Conservation (phyloP, 2,329 filamentous ascomycete species). For the Nigrospora sphaerica region DNA sequence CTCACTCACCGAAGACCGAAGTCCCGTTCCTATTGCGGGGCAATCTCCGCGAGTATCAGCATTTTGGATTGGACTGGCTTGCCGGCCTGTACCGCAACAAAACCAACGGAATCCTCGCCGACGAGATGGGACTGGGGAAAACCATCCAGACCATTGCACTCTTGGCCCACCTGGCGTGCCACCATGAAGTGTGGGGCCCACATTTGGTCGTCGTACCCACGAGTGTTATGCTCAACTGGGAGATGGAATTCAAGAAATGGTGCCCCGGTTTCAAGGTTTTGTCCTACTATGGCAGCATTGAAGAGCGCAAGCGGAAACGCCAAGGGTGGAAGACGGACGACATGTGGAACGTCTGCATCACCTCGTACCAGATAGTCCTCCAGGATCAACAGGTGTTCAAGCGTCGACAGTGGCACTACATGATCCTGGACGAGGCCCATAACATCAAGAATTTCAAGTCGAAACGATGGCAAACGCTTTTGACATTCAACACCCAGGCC, state of each 20-base stretch:
- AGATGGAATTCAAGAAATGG: slow-evolving; percentile 99
- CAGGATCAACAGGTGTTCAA: slow-evolving; percentile 94
- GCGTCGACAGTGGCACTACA: slow-evolving; percentile 89
- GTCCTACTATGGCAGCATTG: slow-evolving; percentile 90
- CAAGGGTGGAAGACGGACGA: slow-evolving; percentile 91
- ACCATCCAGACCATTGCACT: slow-evolving; percentile 97
- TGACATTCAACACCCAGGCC: slow-evolving; percentile 87
- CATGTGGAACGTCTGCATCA: slow-evolving; percentile 95
- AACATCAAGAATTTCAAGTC: slow-evolving; percentile 99
- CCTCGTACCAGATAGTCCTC: slow-evolving; percentile 91
- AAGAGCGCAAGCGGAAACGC: slow-evolving; percentile 86
- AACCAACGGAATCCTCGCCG: slow-evolving; percentile 92
- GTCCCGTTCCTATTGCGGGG: slow-evolving; percentile 81
- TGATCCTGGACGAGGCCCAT: slow-evolving; percentile 96
- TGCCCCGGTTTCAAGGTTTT: slow-evolving; percentile 96
- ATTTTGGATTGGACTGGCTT: slow-evolving; percentile 95
- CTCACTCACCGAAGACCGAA: slow-evolving; percentile 52
- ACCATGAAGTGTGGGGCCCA: slow-evolving; percentile 89
- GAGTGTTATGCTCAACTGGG: slow-evolving; percentile 98
- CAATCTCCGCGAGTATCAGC: slow-evolving; percentile 89
- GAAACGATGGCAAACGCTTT: slow-evolving; percentile 89
- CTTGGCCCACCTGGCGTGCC: slow-evolving; percentile 83
- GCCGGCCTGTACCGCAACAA: slow-evolving; percentile 85
- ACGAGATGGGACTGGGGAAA: slow-evolving; percentile 98
- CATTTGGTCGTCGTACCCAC: slow-evolving; percentile 95